Evolutionary conservation across 805 yeast species (phyloP).

Genomic region (Zygotorulaspora florentina): DNA sequence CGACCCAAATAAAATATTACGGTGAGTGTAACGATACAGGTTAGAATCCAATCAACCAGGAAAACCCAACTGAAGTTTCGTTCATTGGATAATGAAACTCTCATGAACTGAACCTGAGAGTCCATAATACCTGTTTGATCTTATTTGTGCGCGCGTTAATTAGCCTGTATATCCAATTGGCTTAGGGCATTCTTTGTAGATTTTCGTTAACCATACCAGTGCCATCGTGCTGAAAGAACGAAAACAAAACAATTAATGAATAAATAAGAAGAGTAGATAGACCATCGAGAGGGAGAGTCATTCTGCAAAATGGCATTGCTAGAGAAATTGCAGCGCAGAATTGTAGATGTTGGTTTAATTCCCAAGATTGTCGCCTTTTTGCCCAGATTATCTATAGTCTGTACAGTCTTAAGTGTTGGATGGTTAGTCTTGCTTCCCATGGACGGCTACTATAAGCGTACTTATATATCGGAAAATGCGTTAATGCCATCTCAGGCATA

Average conservation of each 20-base stretch:
- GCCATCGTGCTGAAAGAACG: no score
- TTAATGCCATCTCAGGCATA: constrained; percentile 94
- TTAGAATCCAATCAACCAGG: constrained; percentile 75
- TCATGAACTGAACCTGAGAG: constrained; percentile 28
- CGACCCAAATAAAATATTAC: constrained; percentile 76
- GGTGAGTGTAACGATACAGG: constrained; percentile 56
- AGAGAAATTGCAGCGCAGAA: constrained; percentile 38
- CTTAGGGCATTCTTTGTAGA: no score
- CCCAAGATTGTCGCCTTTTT: constrained; percentile 42
- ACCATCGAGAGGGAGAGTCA: not conserved
- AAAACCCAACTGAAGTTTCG: constrained; percentile 62
- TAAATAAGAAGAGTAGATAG: not conserved
- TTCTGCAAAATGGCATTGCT: constrained; percentile 22
- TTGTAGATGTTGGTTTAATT: constrained; percentile 44
- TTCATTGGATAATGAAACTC: constrained; percentile 30
- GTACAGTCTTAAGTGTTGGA: constrained; percentile 45
- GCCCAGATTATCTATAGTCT: constrained; percentile 42
- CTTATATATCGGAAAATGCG: constrained; percentile 94
- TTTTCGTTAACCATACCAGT: no score
- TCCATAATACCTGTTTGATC: constrained; percentile 22
- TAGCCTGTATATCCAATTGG: no score
- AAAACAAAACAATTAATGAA: no score
- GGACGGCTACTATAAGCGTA: constrained; percentile 75
- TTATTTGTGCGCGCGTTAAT: no score
- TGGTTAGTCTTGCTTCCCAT: constrained; percentile 63